Conservation (phyloP, 75 land plant genomes). For the Selaginella moellendorffii region DNA sequence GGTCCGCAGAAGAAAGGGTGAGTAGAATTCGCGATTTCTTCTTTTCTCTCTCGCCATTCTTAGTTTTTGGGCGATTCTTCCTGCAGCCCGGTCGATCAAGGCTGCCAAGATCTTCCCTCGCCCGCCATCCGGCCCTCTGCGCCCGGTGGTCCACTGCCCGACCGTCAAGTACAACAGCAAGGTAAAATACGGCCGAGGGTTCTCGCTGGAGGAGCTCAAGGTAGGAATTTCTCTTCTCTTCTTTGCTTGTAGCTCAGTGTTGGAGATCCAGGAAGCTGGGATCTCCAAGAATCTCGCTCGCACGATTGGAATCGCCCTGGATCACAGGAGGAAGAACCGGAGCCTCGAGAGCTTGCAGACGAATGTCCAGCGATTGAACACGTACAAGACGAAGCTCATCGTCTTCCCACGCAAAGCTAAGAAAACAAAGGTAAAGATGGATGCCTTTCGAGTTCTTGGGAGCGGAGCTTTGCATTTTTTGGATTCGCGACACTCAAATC, state of each 20-base stretch:
- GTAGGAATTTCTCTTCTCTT: conserved; percentile 4
- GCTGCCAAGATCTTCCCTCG: conserved; percentile 26
- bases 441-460: background rate
- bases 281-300: conserved; percentile 59
- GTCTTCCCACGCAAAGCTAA: conserved; percentile 57
- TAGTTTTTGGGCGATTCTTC: background rate
- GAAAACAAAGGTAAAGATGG: conserved; percentile 37
- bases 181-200: conserved; percentile 16
- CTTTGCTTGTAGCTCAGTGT: background rate
- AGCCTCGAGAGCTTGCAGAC: conserved; percentile 59
- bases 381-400: conserved; percentile 65
- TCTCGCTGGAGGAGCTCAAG: conserved; percentile 31
- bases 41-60: no score
- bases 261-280: conserved; percentile 44
- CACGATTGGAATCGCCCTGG: conserved; percentile 63
- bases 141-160: conserved; percentile 27
- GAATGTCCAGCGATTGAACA: conserved; percentile 59
- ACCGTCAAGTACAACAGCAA: conserved; percentile 29
- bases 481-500: background rate
- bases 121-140: conserved; percentile 25
- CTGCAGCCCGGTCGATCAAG: conserved; percentile 24
- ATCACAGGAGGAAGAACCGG: conserved; percentile 51
- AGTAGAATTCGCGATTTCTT: background rate
- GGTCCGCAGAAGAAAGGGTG: conserved; percentile 27
- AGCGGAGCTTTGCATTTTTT: background rate